Percentiles rank a stretch among this genome's conserved stretches.
Evolutionary conservation across 129 eudicot species (phyloP).

Genomic region (Artemisia argyi): DNA sequence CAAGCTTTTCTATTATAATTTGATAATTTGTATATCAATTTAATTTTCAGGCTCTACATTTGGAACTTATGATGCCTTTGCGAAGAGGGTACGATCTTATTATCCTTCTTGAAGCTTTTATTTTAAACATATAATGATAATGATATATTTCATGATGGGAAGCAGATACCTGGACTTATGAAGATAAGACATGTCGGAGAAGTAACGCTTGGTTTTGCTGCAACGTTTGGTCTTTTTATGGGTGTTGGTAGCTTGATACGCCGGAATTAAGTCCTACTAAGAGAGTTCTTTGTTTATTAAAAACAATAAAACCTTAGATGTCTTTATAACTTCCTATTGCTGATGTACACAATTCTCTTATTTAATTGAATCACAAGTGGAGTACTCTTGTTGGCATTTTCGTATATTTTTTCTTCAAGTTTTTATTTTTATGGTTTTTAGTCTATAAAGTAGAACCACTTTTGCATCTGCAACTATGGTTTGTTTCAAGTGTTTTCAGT

Average conservation of each 20-base stretch:
- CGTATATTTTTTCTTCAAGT: neutral
- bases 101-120: constrained; percentile 11
- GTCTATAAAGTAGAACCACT: neutral
- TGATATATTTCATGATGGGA: neutral
- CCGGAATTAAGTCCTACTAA: constrained; percentile 39
- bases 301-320: constrained; percentile 26
- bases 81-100: constrained; percentile 45
- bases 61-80: constrained; percentile 60
- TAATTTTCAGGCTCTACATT: constrained; percentile 59
- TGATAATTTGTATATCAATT: neutral
- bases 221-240: constrained; percentile 53
- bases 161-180: constrained; percentile 52
- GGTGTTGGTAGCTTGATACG: constrained; percentile 65
- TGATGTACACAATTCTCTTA: constrained; percentile 13
- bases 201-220: constrained; percentile 58
- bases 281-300: constrained; percentile 2
- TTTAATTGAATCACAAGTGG: neutral
- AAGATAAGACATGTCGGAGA: constrained; percentile 54
- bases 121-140: neutral
- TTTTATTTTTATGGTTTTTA: neutral
- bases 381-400: neutral
- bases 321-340: constrained; percentile 13
- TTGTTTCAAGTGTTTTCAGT: neutral
- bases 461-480: neutral
- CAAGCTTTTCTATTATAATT: neutral